Evolutionary conservation across 2,329 filamentous ascomycete genomes (phyloP).

Genomic region (Colletotrichum sidae): DNA sequence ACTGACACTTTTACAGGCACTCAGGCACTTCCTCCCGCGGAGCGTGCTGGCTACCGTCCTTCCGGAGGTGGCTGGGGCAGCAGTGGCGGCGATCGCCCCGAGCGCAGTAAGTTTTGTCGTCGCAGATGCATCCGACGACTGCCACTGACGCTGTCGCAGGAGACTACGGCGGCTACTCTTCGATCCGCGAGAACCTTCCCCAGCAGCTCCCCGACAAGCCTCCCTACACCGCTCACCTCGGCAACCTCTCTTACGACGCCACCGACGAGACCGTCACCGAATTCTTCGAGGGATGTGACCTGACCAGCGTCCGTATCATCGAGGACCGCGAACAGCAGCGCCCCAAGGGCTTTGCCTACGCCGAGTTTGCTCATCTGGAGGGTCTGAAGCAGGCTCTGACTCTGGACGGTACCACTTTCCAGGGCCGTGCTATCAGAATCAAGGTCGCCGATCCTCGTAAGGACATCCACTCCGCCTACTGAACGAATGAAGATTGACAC

Average conservation of each 20-base stretch:
- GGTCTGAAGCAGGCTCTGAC: constrained; percentile 91
- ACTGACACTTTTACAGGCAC: constrained; percentile 55
- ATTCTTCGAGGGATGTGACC: constrained; percentile 86
- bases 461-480: constrained; percentile 52
- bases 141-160: constrained; percentile 23
- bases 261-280: constrained; percentile 84
- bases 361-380: constrained; percentile 89
- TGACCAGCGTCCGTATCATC: constrained; percentile 93
- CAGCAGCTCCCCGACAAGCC: constrained; percentile 82
- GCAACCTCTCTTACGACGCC: constrained; percentile 96
- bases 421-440: constrained; percentile 90
- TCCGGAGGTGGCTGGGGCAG: constrained; percentile 50
- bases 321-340: constrained; percentile 94
- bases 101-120: constrained; percentile 53
- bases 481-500: constrained; percentile 48
- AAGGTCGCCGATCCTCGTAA: constrained; percentile 98
- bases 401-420: constrained; percentile 84
- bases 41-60: constrained; percentile 51
- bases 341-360: constrained; percentile 98
- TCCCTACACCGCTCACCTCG: constrained; percentile 94
- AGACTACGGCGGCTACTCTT: constrained; percentile 36
- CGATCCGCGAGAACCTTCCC: constrained; percentile 67
- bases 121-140: background rate
- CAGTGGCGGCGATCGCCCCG: constrained; percentile 45
- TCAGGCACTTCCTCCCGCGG: constrained; percentile 65